Evolutionary conservation across 192 early-diverging fungal species (phyloP).

Genomic region (Umbelopsis sp.): DNA sequence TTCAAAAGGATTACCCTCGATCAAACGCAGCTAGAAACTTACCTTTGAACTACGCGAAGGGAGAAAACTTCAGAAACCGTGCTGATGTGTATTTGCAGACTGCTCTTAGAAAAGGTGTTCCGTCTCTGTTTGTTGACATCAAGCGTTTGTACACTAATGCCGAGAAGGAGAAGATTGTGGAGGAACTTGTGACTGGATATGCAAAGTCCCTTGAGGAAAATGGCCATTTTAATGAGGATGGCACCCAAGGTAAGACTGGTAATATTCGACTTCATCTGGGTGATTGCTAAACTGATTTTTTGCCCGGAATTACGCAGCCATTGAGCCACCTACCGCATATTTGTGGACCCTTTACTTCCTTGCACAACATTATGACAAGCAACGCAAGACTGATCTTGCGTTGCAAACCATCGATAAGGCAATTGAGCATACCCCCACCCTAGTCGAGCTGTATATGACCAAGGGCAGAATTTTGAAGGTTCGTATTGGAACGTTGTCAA

Average conservation of each 20-base stretch:
- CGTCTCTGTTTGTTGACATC: constrained; percentile 86
- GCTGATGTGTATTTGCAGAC: constrained; percentile 70
- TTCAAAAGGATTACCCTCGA: constrained; percentile 60
- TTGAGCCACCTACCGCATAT: constrained; percentile 76
- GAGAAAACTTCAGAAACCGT: constrained; percentile 62
- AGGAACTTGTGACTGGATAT: constrained; percentile 71
- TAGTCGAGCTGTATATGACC: constrained; percentile 90
- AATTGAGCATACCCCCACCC: constrained; percentile 84
- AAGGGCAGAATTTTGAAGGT: constrained; percentile 95
- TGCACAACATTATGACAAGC: constrained; percentile 86
- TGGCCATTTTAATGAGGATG: constrained; percentile 43
- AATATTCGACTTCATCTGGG: not conserved
- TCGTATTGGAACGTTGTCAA: not conserved
- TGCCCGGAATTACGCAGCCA: constrained; percentile 49
- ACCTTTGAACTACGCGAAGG: constrained; percentile 76
- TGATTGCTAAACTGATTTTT: constrained; percentile 14
- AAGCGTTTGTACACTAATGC: constrained; percentile 70
- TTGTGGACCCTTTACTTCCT: constrained; percentile 94
- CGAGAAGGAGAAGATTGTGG: constrained; percentile 70
- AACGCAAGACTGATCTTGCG: constrained; percentile 69
- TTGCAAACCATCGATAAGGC: constrained; percentile 80
- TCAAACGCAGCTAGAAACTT: constrained; percentile 81
- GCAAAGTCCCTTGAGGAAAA: constrained; percentile 48
- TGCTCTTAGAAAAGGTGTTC: constrained; percentile 89
- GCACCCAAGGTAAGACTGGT: too few relatives aligned